phyloP scores from a whole-genome alignment of 345 rosid species.

The Lumnitzera littorea region DNA sequence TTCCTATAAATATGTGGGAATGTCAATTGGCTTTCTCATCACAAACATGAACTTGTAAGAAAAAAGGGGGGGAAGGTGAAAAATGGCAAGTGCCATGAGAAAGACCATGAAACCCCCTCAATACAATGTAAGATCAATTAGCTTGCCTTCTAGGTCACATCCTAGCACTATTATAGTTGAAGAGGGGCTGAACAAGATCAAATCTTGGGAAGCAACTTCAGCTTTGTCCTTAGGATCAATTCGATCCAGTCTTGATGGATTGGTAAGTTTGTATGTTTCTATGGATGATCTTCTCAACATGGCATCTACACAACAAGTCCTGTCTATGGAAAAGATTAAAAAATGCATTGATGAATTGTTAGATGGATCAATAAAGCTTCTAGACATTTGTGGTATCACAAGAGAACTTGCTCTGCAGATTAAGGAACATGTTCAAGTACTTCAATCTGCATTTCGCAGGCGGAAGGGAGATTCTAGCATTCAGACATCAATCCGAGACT shows the following conservation, averaged over 20 bases:
- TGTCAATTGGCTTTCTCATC: no score
- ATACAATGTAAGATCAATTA: no score
- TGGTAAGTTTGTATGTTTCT: conserved; percentile 39
- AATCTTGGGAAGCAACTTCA: conserved; percentile 19
- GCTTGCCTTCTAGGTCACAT: conserved; percentile 35
- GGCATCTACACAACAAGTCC: conserved; percentile 43
- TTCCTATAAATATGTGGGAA: no score
- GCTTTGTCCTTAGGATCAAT: conserved; percentile 23
- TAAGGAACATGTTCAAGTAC: conserved; percentile 42
- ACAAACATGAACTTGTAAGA: no score
- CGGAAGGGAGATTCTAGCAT: conserved; percentile 41
- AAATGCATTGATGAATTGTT: conserved; percentile 40
- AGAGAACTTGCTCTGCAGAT: conserved; percentile 44
- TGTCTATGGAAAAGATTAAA: conserved; percentile 21
- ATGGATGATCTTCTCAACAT: conserved; percentile 48
- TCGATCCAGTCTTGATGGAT: conserved; percentile 24
- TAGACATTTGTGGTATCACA: conserved; percentile 52
- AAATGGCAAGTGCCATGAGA: no score
- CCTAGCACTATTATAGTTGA: conserved; percentile 39
- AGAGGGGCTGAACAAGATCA: conserved; percentile 47
- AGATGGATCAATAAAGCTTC: conserved; percentile 50
- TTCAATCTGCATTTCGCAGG: conserved; percentile 54
- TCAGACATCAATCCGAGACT: conserved; percentile 16
- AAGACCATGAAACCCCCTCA: no score
- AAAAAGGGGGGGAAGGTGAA: no score